Evolutionary conservation across 2,329 filamentous ascomycete species (phyloP), one percentile per base, ranked within the genome.

Genomic region (Colletotrichum godetiae): DNA sequence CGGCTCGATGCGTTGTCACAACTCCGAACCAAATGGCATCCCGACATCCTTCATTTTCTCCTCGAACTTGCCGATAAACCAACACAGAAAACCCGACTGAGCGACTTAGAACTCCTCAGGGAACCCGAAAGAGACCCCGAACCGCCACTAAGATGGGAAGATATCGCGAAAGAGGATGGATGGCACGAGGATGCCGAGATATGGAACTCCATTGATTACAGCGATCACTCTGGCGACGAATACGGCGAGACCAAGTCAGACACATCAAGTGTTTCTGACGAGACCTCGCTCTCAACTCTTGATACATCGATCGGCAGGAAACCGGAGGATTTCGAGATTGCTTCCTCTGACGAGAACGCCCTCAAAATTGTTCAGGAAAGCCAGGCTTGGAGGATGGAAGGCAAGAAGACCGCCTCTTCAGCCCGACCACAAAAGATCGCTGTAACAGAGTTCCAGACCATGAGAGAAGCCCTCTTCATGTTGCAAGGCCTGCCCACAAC

Each of bases 61-160:
- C 85, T 98, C 8, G 90, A 94, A 74, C 89, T 98, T 0, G 96
- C 96, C 1, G 92, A 98, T 77, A 89, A 92, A 66, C 96, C 97
- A 2, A 89, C 92, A 0, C 88, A 92, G 65, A 92, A 95, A 64
- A 90, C 94, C 0, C 89, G 86, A 4, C 82, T 96, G 1, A 86
- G 89, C 53, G 88, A 91, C 74, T 83, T 97, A n/a, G 86, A 91
- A 22, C 80, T 84, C 1, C 81, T 93, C 2, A 86, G 81, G 37
- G 80, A 85, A 49, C 83, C 87, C 1, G 81, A 84, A 8, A 81
- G 85, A 4, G 84, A 86, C 19, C 79, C 83, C 1, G 84, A 83
- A 4, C 85, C 86, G 2, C 80, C 84, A 15, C 81, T 97, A 67
- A 93, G 88, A 27, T 98, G 95, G 95, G 88, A 92, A 67, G 92